Evolutionary conservation across 2,329 filamentous ascomycete species (phyloP).

Genomic region (Fusarium robinianum): DNA sequence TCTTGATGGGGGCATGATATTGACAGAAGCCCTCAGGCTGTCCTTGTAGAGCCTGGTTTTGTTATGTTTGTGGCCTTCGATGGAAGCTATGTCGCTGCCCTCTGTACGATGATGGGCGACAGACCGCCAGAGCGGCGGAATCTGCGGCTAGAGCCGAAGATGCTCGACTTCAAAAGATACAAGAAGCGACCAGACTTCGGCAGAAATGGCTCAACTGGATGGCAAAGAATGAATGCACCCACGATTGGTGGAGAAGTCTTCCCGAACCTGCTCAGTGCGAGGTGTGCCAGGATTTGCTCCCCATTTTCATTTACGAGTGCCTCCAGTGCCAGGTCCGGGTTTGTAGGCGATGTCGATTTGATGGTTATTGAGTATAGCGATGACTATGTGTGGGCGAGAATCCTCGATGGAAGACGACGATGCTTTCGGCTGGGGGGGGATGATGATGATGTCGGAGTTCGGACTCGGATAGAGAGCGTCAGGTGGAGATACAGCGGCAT

Average conservation of each 20-base stretch:
- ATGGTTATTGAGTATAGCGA: conserved; percentile 38
- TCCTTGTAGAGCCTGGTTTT: conserved; percentile 52
- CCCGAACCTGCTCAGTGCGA: conserved; percentile 50
- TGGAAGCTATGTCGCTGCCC: conserved; percentile 50
- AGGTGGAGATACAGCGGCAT: too few species aligned
- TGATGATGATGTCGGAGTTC: too few species aligned
- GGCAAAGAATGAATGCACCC: too few species aligned
- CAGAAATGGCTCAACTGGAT: too few species aligned
- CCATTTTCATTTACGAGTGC: conserved; percentile 53
- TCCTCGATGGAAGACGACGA: background rate
- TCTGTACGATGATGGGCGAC: conserved; percentile 49
- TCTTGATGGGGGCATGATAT: too few species aligned
- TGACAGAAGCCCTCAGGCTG: conserved; percentile 44
- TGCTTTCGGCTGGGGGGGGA: too few species aligned
- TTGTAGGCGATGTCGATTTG: conserved; percentile 52
- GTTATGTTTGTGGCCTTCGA: conserved; percentile 49
- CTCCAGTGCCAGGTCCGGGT: conserved; percentile 48
- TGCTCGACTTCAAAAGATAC: too few species aligned
- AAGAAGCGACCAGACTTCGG: too few species aligned
- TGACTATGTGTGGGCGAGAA: background rate
- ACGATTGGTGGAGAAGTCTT: too few species aligned
- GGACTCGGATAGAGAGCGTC: too few species aligned
- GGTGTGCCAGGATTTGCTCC: conserved; percentile 48
- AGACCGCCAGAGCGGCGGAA: too few species aligned
- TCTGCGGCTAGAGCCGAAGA: too few species aligned